Evolutionary conservation across 2,329 filamentous ascomycete genomes (phyloP).

Genomic region (Rutstroemia sp.): DNA sequence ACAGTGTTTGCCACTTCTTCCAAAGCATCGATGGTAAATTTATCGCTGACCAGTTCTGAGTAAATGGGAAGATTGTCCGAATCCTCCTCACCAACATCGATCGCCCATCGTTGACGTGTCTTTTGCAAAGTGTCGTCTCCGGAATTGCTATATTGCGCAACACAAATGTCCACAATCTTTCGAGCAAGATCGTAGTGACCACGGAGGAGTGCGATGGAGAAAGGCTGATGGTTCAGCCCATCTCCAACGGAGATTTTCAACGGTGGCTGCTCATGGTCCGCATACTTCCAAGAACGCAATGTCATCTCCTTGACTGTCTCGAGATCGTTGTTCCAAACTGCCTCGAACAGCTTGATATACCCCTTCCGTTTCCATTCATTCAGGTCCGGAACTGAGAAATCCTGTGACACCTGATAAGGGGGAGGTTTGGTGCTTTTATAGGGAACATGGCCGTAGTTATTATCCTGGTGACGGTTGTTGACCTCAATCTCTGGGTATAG

Average conservation of each 20-base stretch:
- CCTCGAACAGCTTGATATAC: constrained; percentile 65
- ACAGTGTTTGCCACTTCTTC: constrained; percentile 62
- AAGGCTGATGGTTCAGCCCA: constrained; percentile 39
- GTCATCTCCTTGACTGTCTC: constrained; percentile 58
- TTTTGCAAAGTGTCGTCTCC: constrained; percentile 20
- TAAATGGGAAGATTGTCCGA: constrained; percentile 37
- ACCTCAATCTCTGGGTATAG: constrained; percentile 46
- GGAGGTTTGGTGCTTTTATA: neutral
- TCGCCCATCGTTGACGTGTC: constrained; percentile 31
- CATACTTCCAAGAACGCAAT: constrained; percentile 45
- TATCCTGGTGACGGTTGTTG: neutral
- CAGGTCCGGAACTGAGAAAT: constrained; percentile 31
- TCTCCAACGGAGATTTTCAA: constrained; percentile 58
- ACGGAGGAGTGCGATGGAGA: constrained; percentile 59
- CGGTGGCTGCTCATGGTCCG: constrained; percentile 45
- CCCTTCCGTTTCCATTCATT: constrained; percentile 47
- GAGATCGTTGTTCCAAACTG: constrained; percentile 64
- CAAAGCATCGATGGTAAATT: constrained; percentile 70
- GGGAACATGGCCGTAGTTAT: neutral
- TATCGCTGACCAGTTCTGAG: constrained; percentile 52
- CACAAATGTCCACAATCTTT: constrained; percentile 61
- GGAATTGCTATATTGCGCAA: constrained; percentile 57
- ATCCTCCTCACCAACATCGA: constrained; percentile 36
- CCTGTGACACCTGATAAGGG: constrained; percentile 17
- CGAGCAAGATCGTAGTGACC: constrained; percentile 58